Conservation (phyloP, 2,329 filamentous ascomycete genomes). For the Fusarium nygamai region DNA sequence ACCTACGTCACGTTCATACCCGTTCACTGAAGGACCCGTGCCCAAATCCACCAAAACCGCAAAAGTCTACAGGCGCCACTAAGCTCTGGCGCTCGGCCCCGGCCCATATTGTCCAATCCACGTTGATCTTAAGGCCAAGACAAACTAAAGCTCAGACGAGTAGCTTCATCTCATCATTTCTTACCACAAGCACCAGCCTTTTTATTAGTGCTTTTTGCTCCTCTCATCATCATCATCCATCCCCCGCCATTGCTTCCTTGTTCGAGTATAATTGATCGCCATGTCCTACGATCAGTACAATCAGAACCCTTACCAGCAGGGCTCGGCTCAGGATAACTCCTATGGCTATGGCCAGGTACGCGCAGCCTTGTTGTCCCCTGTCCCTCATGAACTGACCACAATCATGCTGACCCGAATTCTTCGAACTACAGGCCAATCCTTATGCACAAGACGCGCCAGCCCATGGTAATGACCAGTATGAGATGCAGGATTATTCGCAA, state of each 20-base stretch:
- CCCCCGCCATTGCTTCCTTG: constrained; percentile 34
- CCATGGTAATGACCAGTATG: constrained; percentile 57
- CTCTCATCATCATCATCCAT: constrained; percentile 34
- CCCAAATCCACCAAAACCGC: constrained; percentile 14
- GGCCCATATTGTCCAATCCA: constrained; percentile 16
- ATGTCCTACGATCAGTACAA: constrained; percentile 73
- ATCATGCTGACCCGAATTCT: constrained; percentile 27
- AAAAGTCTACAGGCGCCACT: constrained; percentile 15
- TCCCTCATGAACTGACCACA: constrained; percentile 6
- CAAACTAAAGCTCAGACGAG: constrained; percentile 24
- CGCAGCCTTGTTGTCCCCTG: constrained; percentile 14
- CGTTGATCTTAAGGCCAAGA: constrained; percentile 11
- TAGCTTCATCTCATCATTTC: constrained; percentile 35
- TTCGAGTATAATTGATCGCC: constrained; percentile 39
- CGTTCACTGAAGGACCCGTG: constrained; percentile 20
- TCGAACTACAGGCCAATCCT: constrained; percentile 40
- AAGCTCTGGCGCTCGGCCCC: background rate
- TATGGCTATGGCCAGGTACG: constrained; percentile 58
- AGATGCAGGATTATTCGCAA: constrained; percentile 63
- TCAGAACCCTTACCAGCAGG: constrained; percentile 72
- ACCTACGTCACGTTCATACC: constrained; percentile 30
- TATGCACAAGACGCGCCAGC: constrained; percentile 43
- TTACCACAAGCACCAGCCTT: constrained; percentile 21
- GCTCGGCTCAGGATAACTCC: constrained; percentile 57
- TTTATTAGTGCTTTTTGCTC: constrained; percentile 34